phyloP scores from a whole-genome alignment of 1,284 basidiomycete genomes.

The Stygiomarasmius scandens region DNA sequence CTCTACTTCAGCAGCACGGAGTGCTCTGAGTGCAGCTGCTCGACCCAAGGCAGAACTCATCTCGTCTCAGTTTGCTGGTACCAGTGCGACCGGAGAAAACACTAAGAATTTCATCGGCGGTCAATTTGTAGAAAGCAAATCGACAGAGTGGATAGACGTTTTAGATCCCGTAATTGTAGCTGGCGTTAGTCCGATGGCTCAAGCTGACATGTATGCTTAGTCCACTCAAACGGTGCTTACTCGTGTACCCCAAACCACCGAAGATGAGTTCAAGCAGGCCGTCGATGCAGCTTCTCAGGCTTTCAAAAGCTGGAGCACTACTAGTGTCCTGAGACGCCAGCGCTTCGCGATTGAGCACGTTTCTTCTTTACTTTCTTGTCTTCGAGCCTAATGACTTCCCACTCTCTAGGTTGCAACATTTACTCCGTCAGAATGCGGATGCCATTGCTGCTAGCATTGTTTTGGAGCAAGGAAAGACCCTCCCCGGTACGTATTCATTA shows the following conservation, averaged over 20 bases:
- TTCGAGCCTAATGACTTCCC: background rate
- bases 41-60: constrained; percentile 66
- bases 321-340: constrained; percentile 87
- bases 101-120: constrained; percentile 92
- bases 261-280: constrained; percentile 83
- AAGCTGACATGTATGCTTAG: constrained; percentile 38
- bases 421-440: constrained; percentile 78
- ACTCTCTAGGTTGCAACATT: constrained; percentile 68
- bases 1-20: constrained; percentile 48
- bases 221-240: constrained; percentile 89
- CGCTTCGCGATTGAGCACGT: constrained; percentile 86
- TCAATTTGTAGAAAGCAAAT: constrained; percentile 82
- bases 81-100: constrained; percentile 77
- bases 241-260: constrained; percentile 87
- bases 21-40: constrained; percentile 54
- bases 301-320: constrained; percentile 88
- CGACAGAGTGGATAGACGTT: constrained; percentile 82
- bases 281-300: constrained; percentile 86
- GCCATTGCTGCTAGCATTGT: constrained; percentile 79
- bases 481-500: constrained; percentile 54
- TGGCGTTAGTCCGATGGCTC: background rate
- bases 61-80: constrained; percentile 82
- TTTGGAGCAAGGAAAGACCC: constrained; percentile 90
- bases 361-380: background rate
- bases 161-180: constrained; percentile 74